A percentile compares a stretch with the other conserved stretches of the same genome.
phyloP scores from a whole-genome alignment of 2,329 filamentous ascomycete species.

The Cordyceps tenuipes region DNA sequence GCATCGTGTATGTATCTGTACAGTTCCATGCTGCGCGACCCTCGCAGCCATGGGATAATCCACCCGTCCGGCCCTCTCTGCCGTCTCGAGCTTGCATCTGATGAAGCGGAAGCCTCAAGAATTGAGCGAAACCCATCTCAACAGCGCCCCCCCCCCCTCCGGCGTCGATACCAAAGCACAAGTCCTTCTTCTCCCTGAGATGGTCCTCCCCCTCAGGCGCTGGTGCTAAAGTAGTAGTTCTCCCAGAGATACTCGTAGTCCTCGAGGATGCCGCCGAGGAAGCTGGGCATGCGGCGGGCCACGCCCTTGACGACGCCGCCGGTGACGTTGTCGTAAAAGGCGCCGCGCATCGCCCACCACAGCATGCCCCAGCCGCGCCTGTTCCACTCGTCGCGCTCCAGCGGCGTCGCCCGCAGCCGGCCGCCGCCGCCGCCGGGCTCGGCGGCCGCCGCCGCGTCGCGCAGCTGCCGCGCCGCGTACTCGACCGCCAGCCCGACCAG shows the following conservation, averaged over 20 bases:
- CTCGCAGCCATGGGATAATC: background rate
- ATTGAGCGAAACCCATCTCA: no score
- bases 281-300: slow-evolving; percentile 66
- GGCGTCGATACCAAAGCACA: slow-evolving; percentile 69
- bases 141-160: slow-evolving; percentile 9
- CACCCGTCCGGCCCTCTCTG: background rate
- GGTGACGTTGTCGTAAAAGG: slow-evolving; percentile 89
- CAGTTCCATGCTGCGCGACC: background rate
- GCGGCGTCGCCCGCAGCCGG: slow-evolving; percentile 69
- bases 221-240: slow-evolving; percentile 83
- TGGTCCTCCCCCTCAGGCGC: slow-evolving; percentile 22
- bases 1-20: background rate
- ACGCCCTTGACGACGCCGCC: slow-evolving; percentile 66
- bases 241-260: slow-evolving; percentile 99
- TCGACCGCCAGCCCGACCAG: slow-evolving; percentile 77
- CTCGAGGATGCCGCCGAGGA: slow-evolving; percentile 79
- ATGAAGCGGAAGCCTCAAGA: no score
- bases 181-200: slow-evolving; percentile 42
- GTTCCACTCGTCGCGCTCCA: slow-evolving; percentile 84
- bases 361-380: slow-evolving; percentile 83
- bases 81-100: no score
- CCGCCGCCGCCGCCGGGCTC: slow-evolving; percentile 30
- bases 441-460: slow-evolving; percentile 33
- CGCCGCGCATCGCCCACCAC: slow-evolving; percentile 96
- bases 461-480: slow-evolving; percentile 77